Evolutionary conservation across 176 grass and related monocot species (phyloP), one percentile per base, ranked within the genome.

Genomic region (Carex pumila): DNA sequence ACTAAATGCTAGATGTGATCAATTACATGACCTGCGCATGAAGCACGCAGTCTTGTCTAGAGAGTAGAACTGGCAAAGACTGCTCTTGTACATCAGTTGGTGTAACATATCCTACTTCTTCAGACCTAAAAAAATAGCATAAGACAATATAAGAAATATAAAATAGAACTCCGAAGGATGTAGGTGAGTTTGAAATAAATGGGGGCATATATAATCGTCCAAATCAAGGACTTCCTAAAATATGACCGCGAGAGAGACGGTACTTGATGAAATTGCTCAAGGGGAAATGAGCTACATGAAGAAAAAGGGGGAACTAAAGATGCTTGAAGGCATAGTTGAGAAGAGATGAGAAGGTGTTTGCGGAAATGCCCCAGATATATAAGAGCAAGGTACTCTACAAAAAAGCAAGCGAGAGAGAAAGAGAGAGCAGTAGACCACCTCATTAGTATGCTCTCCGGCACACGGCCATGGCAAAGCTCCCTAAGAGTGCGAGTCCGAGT

Each of bases 1-100:
- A 18, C 25, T 34, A 78, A 78, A 56, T 47, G 6, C 7, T 77
- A 80, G 32, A 62, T 0, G 31, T 3, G 18, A 31, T 72, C 8
- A 8, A 21, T 52, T 19, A 41, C 49, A 73, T 14, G 74, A 99
- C 96, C 93, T 99, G 96, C 2, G 93, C 89, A 84, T 99, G 96
- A 84, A 95, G 93, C 84, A 99, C 71, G 71, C 96, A 99, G 68
- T 99, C 96, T 50, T 83, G 86, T 41, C 93, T 93, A 71, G 96
- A 85, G 7, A 99, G 47, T 8, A 99, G 85, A 86, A 93, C 14
- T 22, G 93, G 93, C 31, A 99, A 90, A 56, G 93, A 93, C 53
- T 93, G 89, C 59, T 91, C 83, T 83, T 95, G 96, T 80, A 94
- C 88, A 79, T 93, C 91, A 25, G 96, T 99, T 61, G 89, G 89